phyloP scores from a whole-genome alignment of 2,329 filamentous ascomycete genomes.

The Graphium sp. region DNA sequence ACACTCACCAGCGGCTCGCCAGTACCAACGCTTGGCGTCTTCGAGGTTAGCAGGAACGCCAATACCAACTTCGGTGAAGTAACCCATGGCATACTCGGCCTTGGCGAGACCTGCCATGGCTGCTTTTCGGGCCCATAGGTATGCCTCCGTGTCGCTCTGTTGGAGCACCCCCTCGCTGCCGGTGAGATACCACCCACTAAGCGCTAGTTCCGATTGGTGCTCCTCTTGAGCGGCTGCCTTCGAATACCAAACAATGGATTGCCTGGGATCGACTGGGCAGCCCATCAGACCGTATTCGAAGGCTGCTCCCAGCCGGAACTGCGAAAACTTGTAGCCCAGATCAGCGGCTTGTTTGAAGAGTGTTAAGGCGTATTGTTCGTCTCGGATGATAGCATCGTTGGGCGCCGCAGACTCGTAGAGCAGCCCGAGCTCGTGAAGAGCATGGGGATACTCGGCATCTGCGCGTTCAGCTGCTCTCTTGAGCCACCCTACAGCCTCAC shows the following conservation, averaged over 20 bases:
- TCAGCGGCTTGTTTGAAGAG: conserved; percentile 77
- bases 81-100: conserved; percentile 87
- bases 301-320: conserved; percentile 74
- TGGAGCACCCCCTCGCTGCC: conserved; percentile 74
- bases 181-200: conserved; percentile 90
- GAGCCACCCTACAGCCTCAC: conserved; percentile 81
- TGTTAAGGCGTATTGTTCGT: conserved; percentile 65
- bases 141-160: conserved; percentile 90
- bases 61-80: conserved; percentile 92
- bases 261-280: conserved; percentile 64
- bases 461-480: conserved; percentile 83
- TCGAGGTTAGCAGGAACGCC: conserved; percentile 74
- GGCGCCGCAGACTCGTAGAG: conserved; percentile 45
- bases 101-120: conserved; percentile 77
- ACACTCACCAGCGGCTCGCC: conserved; percentile 79
- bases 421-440: conserved; percentile 71
- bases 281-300: conserved; percentile 82
- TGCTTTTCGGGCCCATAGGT: conserved; percentile 91
- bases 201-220: conserved; percentile 75
- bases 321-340: conserved; percentile 86
- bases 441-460: conserved; percentile 82
- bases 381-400: conserved; percentile 60
- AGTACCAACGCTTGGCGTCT: conserved; percentile 97
- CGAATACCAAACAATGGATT: conserved; percentile 88
- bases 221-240: conserved; percentile 83